Conservation (phyloP, 306 rosid species). For the Hippophae gyantsensis region DNA sequence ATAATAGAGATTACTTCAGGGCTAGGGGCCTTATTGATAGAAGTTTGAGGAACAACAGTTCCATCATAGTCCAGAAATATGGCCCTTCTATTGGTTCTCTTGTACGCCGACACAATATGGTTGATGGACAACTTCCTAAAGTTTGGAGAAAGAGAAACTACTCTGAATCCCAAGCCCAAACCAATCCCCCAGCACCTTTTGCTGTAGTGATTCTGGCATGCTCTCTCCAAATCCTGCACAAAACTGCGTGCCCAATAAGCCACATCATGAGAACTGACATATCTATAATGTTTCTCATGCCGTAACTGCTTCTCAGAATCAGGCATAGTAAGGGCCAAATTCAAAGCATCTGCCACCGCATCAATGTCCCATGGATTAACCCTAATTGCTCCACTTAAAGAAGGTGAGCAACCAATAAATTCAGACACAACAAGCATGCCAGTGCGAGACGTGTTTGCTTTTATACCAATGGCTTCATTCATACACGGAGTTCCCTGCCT, state of each 20-base stretch:
- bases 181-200: conserved; percentile 76
- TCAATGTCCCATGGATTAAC: conserved; percentile 74
- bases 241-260: conserved; percentile 72
- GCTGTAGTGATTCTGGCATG: conserved; percentile 61
- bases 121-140: conserved; percentile 68
- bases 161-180: conserved; percentile 63
- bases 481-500: conserved; percentile 62
- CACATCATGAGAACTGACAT: conserved; percentile 78
- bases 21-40: conserved; percentile 46
- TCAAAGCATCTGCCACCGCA: conserved; percentile 70
- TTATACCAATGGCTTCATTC: conserved; percentile 34
- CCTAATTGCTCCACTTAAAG: conserved; percentile 89
- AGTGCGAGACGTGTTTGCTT: conserved; percentile 30
- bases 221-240: conserved; percentile 51
- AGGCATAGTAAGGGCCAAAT: conserved; percentile 49
- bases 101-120: conserved; percentile 52
- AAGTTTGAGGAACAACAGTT: conserved; percentile 60
- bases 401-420: conserved; percentile 84
- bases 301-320: conserved; percentile 50
- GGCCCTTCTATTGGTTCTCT: conserved; percentile 54
- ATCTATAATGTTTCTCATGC: conserved; percentile 71
- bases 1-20: conserved; percentile 54
- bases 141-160: conserved; percentile 74
- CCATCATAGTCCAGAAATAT: conserved; percentile 92
- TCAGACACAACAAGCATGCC: conserved; percentile 79